A percentile compares a stretch with the other conserved stretches of the same genome.
phyloP scores from a whole-genome alignment of 106 monocot species.

The Phalaenopsis equestris region DNA sequence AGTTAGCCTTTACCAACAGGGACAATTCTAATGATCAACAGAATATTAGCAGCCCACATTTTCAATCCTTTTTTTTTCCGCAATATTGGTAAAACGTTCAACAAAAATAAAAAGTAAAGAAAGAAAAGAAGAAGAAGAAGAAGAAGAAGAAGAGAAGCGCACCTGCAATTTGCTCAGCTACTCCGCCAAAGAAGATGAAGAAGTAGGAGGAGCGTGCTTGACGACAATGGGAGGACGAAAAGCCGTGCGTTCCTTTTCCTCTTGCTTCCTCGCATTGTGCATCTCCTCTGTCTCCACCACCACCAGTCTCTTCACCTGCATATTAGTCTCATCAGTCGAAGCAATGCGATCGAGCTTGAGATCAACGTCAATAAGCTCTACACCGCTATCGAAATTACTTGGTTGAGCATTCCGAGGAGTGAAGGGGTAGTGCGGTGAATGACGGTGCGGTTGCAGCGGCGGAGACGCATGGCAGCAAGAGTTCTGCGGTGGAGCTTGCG shows the following conservation, averaged over 20 bases:
- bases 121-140: too few species aligned
- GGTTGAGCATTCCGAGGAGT: constrained; percentile 91
- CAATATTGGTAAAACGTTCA: neutral
- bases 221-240: constrained; percentile 81
- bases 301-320: constrained; percentile 88
- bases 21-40: neutral
- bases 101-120: neutral
- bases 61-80: neutral
- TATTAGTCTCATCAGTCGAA: neutral
- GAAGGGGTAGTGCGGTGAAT: constrained; percentile 88
- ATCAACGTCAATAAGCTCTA: neutral
- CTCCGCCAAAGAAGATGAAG: constrained; percentile 2
- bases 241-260: constrained; percentile 42
- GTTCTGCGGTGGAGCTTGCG: constrained; percentile 90
- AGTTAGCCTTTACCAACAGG: neutral
- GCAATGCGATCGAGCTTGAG: neutral
- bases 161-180: neutral
- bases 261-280: constrained; percentile 71
- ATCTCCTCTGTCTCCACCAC: constrained; percentile 94
- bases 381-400: constrained; percentile 23
- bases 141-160: neutral
- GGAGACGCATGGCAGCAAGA: constrained; percentile 94
- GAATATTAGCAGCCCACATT: neutral
- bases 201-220: constrained; percentile 27
- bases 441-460: constrained; percentile 88